phyloP scores from a whole-genome alignment of 768 basidiomycete genomes.

The Pleurotus ostreatus region DNA sequence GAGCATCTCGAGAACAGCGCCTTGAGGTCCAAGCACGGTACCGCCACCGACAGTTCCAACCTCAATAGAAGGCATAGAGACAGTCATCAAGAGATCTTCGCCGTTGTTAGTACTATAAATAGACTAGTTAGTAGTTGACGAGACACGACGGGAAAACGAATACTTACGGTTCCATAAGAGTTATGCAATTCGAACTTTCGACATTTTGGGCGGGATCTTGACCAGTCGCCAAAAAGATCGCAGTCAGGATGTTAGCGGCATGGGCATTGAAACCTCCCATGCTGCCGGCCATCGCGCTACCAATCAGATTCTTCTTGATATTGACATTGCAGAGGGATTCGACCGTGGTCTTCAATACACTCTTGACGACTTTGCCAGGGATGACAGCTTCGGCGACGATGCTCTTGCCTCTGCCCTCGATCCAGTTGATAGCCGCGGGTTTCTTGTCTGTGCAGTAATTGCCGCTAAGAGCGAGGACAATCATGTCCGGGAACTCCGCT shows the following conservation, averaged over 20 bases:
- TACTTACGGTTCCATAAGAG: constrained; percentile 95
- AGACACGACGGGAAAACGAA: constrained; percentile 1
- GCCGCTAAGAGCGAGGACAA: constrained; percentile 85
- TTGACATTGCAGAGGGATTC: constrained; percentile 87
- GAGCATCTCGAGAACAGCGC: constrained; percentile 89
- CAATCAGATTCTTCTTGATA: constrained; percentile 94
- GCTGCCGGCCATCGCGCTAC: constrained; percentile 97
- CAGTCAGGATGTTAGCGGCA: constrained; percentile 95
- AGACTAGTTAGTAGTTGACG: constrained; percentile 2
- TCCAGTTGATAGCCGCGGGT: constrained; percentile 99
- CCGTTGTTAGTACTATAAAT: constrained; percentile 75
- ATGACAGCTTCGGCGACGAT: constrained; percentile 95
- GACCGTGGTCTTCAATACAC: constrained; percentile 94
- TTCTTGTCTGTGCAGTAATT: constrained; percentile 99
- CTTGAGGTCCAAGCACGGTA: constrained; percentile 87
- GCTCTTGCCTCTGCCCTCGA: constrained; percentile 97
- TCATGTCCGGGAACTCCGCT: constrained; percentile 85
- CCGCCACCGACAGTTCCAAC: constrained; percentile 98
- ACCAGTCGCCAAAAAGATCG: constrained; percentile 92
- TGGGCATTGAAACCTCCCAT: constrained; percentile 99
- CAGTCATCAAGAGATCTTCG: constrained; percentile 86
- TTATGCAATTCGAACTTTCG: constrained; percentile 98
- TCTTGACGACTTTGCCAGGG: constrained; percentile 83
- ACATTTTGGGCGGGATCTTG: constrained; percentile 99
- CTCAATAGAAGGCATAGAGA: constrained; percentile 99